phyloP scores from a whole-genome alignment of 1,284 basidiomycete species.

The Naganishia albida region DNA sequence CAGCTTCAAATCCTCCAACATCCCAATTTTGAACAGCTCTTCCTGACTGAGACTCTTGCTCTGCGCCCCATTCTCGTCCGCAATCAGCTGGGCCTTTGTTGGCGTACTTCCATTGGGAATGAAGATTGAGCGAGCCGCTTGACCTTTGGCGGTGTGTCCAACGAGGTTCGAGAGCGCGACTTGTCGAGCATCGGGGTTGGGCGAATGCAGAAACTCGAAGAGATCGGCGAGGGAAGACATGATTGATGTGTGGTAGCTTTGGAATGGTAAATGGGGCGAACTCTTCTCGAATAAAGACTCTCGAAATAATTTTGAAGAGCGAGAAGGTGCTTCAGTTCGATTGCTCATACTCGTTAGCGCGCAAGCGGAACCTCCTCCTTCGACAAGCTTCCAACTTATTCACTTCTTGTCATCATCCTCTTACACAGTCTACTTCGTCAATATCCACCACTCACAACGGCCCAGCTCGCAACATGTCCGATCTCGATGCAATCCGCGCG shows the following conservation, averaged over 20 bases:
- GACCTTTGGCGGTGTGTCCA: constrained; percentile 71
- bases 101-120: constrained; percentile 56
- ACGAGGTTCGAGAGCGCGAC: constrained; percentile 82
- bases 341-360: constrained; percentile 10
- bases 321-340: constrained; percentile 10
- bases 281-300: not conserved
- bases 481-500: constrained; percentile 25
- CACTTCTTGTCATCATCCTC: constrained; percentile 4
- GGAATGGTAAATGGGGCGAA: too few species aligned
- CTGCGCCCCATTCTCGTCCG: constrained; percentile 40
- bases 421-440: not conserved
- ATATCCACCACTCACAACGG: not conserved
- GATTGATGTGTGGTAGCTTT: not conserved
- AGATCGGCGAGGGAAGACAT: constrained; percentile 63
- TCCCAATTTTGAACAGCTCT: constrained; percentile 65
- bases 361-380: not conserved
- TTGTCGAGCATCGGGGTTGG: constrained; percentile 82
- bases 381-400: not conserved
- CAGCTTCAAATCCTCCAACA: constrained; percentile 67
- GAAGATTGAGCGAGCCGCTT: constrained; percentile 73
- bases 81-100: constrained; percentile 24
- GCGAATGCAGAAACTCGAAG: constrained; percentile 79
- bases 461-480: constrained; percentile 21
- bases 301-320: not conserved
- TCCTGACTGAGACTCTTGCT: constrained; percentile 52